Evolutionary conservation across 192 early-diverging fungal genomes (phyloP), one percentile per base, ranked within the genome.

Genomic region (Dispira simplex): DNA sequence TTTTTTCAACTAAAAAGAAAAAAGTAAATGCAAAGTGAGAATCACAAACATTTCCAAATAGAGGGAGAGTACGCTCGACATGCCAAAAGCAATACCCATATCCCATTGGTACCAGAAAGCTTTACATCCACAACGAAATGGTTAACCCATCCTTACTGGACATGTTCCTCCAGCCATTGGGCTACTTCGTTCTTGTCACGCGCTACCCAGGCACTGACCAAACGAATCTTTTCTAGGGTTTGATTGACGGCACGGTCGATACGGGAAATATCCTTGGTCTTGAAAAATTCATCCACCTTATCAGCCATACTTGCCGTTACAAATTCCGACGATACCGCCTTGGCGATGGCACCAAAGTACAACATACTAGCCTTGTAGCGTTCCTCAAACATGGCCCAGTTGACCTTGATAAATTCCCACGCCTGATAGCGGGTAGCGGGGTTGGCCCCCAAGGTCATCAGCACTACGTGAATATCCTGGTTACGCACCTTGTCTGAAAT

Each of bases 321-420:
- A 64, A 84, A 85, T 46, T 83, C 83, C 54, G 77, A 68, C 26
- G 78, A 77, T 44, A 83, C 81, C 67, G 84, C 79, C 58, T 78
- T 78, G 60, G 76, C 72, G 51, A 90, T 84, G 63, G 83, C 83
- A 18, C 67, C 84, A 54, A 83, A 72, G 66, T 88, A 84, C 63
- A 72, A 73, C 65, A 85, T 80, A 46, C 76, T 78, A 5, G 80
- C 81, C n/a, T 83, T 69, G 73, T 84, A 91, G 63, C 82, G 78
- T 20, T 64, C 64, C 46, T 70, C 66, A 53, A 89, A 65, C 54
- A 76, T 64, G n/a, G 74, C 71, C 67, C 77, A 91, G 68, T 84
- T 79, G 39, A 63, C 47, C 64, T 78, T 77, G 69, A 88, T 79
- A 71, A 77, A 88, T 55, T 81, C 68, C 87, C 87, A 91, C 66